phyloP scores from a whole-genome alignment of 2,329 filamentous ascomycete genomes.

The Chrysoporthe puriensis region DNA sequence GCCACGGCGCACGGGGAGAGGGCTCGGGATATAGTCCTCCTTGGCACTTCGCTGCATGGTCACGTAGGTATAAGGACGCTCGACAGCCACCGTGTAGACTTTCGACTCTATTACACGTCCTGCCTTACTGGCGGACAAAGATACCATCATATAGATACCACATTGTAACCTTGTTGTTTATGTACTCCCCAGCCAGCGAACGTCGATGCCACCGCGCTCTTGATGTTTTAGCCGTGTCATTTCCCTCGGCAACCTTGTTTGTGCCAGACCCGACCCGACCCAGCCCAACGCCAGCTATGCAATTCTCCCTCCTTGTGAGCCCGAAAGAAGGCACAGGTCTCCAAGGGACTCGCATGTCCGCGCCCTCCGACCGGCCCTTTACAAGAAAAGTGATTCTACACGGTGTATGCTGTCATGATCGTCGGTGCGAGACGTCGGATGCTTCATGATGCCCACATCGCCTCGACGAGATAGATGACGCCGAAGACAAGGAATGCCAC shows the following conservation, averaged over 20 bases:
- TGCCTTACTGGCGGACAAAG: not conserved
- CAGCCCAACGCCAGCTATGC: constrained; percentile 14
- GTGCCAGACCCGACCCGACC: not conserved
- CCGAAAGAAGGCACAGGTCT: too few relatives aligned
- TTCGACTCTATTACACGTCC: not conserved
- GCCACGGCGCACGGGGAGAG: not conserved
- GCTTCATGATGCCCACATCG: constrained; percentile 57
- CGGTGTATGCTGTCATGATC: not conserved
- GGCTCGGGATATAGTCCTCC: not conserved
- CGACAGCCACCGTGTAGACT: not conserved
- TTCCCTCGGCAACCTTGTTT: not conserved
- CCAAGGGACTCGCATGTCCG: too few relatives aligned
- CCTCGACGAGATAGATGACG: constrained; percentile 87
- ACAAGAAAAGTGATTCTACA: not conserved
- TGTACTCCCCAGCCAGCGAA: not conserved
- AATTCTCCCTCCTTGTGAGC: not conserved
- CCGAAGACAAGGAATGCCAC: constrained; percentile 89
- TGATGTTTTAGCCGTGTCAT: not conserved
- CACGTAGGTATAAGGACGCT: too few relatives aligned
- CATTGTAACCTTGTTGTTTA: not conserved
- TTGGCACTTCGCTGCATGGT: too few relatives aligned
- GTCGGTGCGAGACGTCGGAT: too few relatives aligned
- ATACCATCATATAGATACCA: constrained; percentile 4
- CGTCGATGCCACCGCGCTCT: not conserved
- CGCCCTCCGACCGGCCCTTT: too few relatives aligned